These are phyloP conservation scores for Calonectria leucothoes DNA, from an alignment of 2,329 filamentous ascomycete genomes.

Conservation along the genomic window DNA sequence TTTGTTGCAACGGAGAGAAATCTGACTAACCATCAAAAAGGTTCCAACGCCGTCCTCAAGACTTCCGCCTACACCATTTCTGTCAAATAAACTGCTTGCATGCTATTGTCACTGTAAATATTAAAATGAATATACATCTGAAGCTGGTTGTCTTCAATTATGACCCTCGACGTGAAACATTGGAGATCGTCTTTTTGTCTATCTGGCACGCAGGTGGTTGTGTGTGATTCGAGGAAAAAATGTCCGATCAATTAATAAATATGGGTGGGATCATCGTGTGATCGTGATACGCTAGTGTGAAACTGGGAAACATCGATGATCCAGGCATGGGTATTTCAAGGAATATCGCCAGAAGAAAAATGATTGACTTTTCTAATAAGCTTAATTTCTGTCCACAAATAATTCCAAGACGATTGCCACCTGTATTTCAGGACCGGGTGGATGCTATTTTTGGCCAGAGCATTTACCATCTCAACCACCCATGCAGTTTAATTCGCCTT, in stretches of 20 bases:
- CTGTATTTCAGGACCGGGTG: too few species aligned
- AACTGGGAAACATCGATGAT: neutral
- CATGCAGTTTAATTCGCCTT: neutral
- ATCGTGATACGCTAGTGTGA: neutral
- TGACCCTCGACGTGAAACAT: neutral
- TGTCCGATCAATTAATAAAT: neutral
- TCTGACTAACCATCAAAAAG: neutral
- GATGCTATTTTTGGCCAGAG: neutral
- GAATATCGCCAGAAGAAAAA: neutral
- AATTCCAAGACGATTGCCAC: too few species aligned
- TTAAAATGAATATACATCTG: conserved; percentile 6
- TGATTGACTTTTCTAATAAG: neutral
- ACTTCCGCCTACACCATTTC: conserved; percentile 21
- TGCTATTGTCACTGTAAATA: neutral
- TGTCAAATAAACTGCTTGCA: conserved; percentile 1
- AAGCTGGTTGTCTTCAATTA: neutral
- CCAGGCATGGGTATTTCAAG: neutral
- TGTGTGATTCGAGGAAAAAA: neutral
- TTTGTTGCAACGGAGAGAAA: too few species aligned
- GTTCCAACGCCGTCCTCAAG: conserved; percentile 19
- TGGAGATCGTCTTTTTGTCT: neutral
- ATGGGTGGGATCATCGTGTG: neutral
- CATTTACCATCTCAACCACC: neutral
- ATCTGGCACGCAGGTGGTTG: neutral
- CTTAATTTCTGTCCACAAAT: too few species aligned